Conservation (phyloP, 2,329 filamentous ascomycete species). For the Monosporascus sp. region DNA sequence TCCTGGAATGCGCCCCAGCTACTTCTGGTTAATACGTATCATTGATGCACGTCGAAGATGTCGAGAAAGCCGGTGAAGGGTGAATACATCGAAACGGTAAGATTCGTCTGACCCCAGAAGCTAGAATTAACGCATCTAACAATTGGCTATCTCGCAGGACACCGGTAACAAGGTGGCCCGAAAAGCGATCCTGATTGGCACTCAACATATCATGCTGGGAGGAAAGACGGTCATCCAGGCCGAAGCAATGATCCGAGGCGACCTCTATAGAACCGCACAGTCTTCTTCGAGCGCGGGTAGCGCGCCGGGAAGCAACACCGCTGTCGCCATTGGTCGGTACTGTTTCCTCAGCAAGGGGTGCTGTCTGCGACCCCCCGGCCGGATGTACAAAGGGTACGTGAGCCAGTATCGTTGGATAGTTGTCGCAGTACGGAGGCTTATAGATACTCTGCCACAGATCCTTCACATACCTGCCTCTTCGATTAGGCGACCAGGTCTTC, state of each 20-base stretch:
- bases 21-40: too few species aligned
- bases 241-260: slow-evolving; percentile 89
- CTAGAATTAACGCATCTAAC: too few species aligned
- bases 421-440: neutral
- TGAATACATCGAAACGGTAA: slow-evolving; percentile 95
- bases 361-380: slow-evolving; percentile 75
- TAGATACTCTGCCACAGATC: slow-evolving; percentile 28
- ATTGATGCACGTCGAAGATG: slow-evolving; percentile 43
- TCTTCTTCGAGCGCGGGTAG: slow-evolving; percentile 34
- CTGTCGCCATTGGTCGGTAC: slow-evolving; percentile 86
- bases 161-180: slow-evolving; percentile 98
- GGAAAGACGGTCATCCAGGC: slow-evolving; percentile 95
- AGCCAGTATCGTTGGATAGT: neutral
- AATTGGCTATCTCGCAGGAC: slow-evolving; percentile 52
- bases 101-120: slow-evolving; percentile 12
- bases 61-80: slow-evolving; percentile 74
- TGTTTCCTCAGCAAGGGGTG: slow-evolving; percentile 79
- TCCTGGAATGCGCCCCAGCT: neutral
- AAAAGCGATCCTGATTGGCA: slow-evolving; percentile 85
- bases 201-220: slow-evolving; percentile 95
- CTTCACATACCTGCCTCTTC: slow-evolving; percentile 81
- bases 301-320: slow-evolving; percentile 49
- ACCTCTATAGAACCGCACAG: slow-evolving; percentile 61
- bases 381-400: slow-evolving; percentile 67
- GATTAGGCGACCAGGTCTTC: slow-evolving; percentile 92